These are phyloP conservation scores for Suillus placidus DNA, from an alignment of 768 basidiomycete species.

Conservation along the genomic window DNA sequence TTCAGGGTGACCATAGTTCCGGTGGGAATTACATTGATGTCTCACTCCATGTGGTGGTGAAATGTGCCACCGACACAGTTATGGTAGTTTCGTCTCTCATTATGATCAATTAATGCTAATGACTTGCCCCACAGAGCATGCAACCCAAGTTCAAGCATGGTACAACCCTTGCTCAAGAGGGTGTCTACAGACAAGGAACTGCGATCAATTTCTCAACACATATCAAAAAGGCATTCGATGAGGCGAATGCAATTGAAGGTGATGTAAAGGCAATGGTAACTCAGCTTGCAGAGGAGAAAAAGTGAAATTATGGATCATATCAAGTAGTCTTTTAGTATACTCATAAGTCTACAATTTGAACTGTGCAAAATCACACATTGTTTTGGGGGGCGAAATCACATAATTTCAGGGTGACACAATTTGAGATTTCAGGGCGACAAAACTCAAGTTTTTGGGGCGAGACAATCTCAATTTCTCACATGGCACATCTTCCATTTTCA, in stretches of 20 bases:
- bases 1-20: neutral
- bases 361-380: too few relatives aligned
- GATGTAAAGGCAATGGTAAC: neutral
- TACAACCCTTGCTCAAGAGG: neutral
- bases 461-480: too few relatives aligned
- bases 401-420: too few relatives aligned
- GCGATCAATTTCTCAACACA: neutral
- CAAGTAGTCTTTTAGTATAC: too few relatives aligned
- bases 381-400: too few relatives aligned
- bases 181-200: neutral
- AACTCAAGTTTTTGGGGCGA: too few relatives aligned
- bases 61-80: conserved; percentile 3
- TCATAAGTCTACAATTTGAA: too few relatives aligned
- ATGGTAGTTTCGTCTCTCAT: neutral
- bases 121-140: neutral
- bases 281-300: neutral
- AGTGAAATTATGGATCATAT: too few relatives aligned
- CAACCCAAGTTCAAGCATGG: neutral
- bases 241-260: neutral
- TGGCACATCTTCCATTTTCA: too few relatives aligned
- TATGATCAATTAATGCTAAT: neutral
- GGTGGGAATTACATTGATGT: conserved; percentile 8
- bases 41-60: conserved; percentile 2
- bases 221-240: neutral
- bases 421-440: too few relatives aligned